Evolutionary conservation across 805 yeast genomes (phyloP), one percentile per base, ranked within the genome.

Genomic region (Kuraishia hungarica): DNA sequence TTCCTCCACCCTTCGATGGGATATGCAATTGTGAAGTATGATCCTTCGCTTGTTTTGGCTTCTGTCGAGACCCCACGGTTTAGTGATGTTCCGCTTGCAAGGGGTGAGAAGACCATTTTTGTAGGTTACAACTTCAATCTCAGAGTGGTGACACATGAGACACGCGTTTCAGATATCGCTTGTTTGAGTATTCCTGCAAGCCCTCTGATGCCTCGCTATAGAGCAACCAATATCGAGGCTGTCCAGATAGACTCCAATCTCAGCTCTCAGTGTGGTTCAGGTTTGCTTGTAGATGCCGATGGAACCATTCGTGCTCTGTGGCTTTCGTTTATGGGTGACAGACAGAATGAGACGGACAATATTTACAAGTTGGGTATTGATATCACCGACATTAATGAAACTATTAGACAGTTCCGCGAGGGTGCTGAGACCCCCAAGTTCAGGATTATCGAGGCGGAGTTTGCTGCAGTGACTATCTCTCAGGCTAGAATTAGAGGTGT

Each of bases 401-500:
- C 88, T 6, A 74, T 91, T 35, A 76, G 79, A 23, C 67, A 72
- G 49, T 73, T 90, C 54, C 79, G 78, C 57, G 57, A 60, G 22
- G 78, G 78, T 50, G n/a, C n/a, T n/a, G 64, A 69, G 21, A 67
- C 70, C 1, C 91, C 93, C 4, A 72, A 77, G 28, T 65, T 84
- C 48, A 77, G 87, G 57, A 83, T 89, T 52, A 76, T 92, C 52
- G 97, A 91, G 64, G 86, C 89, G 43, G 97, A 89, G 62, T 83
- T 89, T 61, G 78, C 80, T 17, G 76, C 91, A 0, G 73, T 87
- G 39, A 79, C 89, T 1, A 74, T 90, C 23, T 78, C 83, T 24
- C 86, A 82, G 63, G 96, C 96, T 2, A 82, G 97, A 68, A 80
- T 88, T 50, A 78, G 89, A 63, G 96, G 96, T n/a, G 96, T 91